Evolutionary conservation across 2,329 filamentous ascomycete species (phyloP).

Genomic region (Hymenoscyphus infarciens): DNA sequence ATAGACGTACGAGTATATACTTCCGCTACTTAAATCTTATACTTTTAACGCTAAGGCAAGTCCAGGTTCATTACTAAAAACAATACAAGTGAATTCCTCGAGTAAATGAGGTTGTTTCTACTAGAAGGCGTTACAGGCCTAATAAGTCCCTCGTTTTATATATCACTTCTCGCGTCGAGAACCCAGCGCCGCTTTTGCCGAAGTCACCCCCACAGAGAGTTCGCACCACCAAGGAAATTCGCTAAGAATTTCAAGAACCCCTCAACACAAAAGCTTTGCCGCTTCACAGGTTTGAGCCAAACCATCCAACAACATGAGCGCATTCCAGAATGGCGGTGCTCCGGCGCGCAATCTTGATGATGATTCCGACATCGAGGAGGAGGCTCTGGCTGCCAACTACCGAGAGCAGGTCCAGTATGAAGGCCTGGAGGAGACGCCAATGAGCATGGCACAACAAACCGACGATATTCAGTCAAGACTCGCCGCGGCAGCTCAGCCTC

Average conservation of each 20-base stretch:
- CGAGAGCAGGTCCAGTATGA: constrained; percentile 94
- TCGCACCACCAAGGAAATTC: constrained; percentile 1
- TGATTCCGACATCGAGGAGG: constrained; percentile 94
- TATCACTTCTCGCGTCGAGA: background rate
- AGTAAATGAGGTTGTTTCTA: too few relatives aligned
- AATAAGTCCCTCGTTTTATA: too few relatives aligned
- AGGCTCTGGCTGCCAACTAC: constrained; percentile 93
- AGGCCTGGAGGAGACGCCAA: constrained; percentile 75
- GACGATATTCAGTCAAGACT: constrained; percentile 94
- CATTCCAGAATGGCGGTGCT: constrained; percentile 58
- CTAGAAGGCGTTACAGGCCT: too few relatives aligned
- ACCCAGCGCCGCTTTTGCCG: background rate
- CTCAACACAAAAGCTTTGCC: constrained; percentile 1
- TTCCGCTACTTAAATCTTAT: too few relatives aligned
- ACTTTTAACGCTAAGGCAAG: too few relatives aligned
- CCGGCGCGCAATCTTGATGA: constrained; percentile 62
- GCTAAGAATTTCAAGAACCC: background rate
- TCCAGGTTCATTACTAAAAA: too few relatives aligned
- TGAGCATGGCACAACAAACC: constrained; percentile 68
- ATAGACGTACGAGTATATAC: too few relatives aligned
- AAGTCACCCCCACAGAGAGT: background rate
- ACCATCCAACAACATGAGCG: constrained; percentile 48
- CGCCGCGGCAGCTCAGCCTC: constrained; percentile 84
- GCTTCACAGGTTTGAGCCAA: background rate
- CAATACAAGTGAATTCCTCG: too few relatives aligned